phyloP scores from a whole-genome alignment of 306 rosid genomes.

The Rosa persica region DNA sequence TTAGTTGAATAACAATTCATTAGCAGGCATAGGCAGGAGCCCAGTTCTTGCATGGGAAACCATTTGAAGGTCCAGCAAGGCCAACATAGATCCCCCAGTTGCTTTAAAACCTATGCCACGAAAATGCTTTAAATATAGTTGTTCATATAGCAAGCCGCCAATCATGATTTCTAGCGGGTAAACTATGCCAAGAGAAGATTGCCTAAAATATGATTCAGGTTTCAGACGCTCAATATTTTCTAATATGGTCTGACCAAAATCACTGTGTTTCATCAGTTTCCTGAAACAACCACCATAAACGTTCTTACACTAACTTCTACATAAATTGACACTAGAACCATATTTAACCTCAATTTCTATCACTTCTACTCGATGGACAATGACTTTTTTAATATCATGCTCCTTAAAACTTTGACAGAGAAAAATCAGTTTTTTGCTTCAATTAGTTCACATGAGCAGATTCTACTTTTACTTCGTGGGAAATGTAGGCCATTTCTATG shows the following conservation, averaged over 20 bases:
- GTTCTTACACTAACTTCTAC: not conserved
- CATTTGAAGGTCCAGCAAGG: conserved; percentile 40
- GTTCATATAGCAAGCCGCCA: conserved; percentile 15
- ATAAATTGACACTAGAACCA: no score
- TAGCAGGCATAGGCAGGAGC: conserved; percentile 35
- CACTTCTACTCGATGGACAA: not conserved
- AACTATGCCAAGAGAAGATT: conserved; percentile 1
- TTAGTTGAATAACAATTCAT: conserved; percentile 12
- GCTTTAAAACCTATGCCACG: conserved; percentile 37
- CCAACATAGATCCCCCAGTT: conserved; percentile 34
- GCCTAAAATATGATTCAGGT: not conserved
- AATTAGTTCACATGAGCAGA: not conserved
- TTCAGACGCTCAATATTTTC: conserved; percentile 5
- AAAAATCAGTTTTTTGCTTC: not conserved
- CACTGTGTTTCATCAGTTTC: not conserved
- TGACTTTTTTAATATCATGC: not conserved
- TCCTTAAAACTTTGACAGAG: not conserved
- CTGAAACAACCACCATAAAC: not conserved
- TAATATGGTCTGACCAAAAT: not conserved
- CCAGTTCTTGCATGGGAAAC: conserved; percentile 37
- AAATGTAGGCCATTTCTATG: not conserved
- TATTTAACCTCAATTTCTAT: not conserved
- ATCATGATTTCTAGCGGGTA: conserved; percentile 14
- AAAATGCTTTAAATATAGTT: conserved; percentile 22
- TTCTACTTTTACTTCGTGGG: not conserved